Percentiles rank a stretch among this genome's conserved stretches.
phyloP scores from a whole-genome alignment of 2,329 filamentous ascomycete species.

The Diaporthe sp. region DNA sequence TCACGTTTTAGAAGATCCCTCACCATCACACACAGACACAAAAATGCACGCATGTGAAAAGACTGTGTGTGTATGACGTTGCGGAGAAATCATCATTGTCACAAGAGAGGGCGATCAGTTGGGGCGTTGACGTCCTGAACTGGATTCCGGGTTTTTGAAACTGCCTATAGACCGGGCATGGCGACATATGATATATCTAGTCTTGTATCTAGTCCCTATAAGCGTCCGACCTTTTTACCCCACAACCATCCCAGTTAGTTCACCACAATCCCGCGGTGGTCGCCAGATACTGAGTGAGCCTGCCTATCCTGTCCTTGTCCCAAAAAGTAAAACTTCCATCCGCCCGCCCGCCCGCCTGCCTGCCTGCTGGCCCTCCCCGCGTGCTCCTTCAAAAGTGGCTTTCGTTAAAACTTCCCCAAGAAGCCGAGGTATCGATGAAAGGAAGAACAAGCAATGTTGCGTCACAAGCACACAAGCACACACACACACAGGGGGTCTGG shows the following conservation, averaged over 20 bases:
- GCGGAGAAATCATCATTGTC: neutral
- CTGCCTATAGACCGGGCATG: slow-evolving; percentile 17
- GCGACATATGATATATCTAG: slow-evolving; percentile 16
- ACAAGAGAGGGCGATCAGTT: slow-evolving; percentile 8
- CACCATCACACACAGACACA: neutral
- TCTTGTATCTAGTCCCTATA: neutral
- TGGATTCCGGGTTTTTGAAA: slow-evolving; percentile 16
- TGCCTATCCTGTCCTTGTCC: neutral
- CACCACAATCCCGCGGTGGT: neutral
- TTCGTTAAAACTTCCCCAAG: slow-evolving; percentile 11
- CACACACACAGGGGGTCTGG: neutral
- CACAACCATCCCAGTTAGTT: neutral
- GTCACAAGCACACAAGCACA: neutral
- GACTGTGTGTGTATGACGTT: neutral
- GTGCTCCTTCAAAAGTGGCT: neutral
- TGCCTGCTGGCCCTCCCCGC: neutral
- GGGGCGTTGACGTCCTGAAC: slow-evolving; percentile 3
- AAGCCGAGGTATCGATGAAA: slow-evolving; percentile 38
- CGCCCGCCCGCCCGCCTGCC: neutral
- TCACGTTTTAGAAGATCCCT: neutral
- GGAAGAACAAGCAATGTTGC: neutral
- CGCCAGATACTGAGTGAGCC: neutral
- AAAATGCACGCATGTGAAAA: neutral
- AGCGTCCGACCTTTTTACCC: slow-evolving; percentile 17
- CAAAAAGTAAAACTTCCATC: neutral